Conservation (phyloP, 805 yeast species). For the Nakazawaea ambrosiae region DNA sequence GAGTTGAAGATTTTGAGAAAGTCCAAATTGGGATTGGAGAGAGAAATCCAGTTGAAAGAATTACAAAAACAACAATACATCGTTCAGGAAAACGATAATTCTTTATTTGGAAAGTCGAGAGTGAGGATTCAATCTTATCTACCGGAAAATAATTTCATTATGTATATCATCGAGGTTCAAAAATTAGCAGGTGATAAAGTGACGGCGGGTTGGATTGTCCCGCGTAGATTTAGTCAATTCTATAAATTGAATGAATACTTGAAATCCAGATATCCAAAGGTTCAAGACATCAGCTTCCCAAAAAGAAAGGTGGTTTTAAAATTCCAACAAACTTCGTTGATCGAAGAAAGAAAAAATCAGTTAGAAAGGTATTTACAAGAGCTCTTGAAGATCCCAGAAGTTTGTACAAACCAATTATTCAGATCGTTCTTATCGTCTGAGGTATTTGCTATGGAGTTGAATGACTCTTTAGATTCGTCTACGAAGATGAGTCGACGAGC, state of each 20-base stretch:
- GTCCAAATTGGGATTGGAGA: conserved; percentile 57
- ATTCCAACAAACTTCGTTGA: conserved; percentile 56
- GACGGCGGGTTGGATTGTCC: conserved; percentile 83
- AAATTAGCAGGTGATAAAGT: conserved; percentile 31
- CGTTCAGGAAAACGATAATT: conserved; percentile 77
- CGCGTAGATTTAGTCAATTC: conserved; percentile 83
- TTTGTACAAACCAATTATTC: conserved; percentile 68
- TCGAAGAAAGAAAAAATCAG: conserved; percentile 55
- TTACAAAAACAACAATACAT: conserved; percentile 72
- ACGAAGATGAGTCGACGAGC: conserved; percentile 6
- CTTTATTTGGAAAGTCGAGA: conserved; percentile 60
- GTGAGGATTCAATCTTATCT: conserved; percentile 48
- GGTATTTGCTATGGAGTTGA: conserved; percentile 32
- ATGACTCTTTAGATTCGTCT: conserved; percentile 8
- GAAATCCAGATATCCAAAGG: conserved; percentile 41
- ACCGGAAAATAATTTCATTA: conserved; percentile 47
- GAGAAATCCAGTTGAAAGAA: conserved; percentile 71
- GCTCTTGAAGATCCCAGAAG: conserved; percentile 53
- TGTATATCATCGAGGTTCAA: conserved; percentile 74
- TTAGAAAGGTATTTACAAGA: conserved; percentile 57
- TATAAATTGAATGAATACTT: conserved; percentile 62
- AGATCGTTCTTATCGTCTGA: conserved; percentile 76
- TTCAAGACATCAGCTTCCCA: conserved; percentile 45
- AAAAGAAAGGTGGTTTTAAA: conserved; percentile 62
- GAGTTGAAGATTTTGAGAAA: conserved; percentile 63